Percentiles rank a stretch among this genome's conserved stretches.
Conservation (phyloP, 2,329 filamentous ascomycete genomes). For the Hymenotorrendiella dingleyae region DNA sequence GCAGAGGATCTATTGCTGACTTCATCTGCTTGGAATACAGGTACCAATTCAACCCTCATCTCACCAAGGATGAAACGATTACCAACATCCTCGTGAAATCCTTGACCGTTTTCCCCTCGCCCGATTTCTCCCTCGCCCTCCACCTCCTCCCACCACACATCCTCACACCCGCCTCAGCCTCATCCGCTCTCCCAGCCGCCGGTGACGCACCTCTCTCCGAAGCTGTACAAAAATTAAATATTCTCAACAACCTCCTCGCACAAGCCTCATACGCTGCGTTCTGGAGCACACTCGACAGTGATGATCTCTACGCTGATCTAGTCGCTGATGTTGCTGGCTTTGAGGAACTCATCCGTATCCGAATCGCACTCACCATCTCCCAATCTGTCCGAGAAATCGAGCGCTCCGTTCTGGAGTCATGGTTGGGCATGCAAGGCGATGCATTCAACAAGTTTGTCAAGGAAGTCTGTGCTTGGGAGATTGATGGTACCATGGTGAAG, state of each 20-base stretch:
- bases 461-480: slow-evolving; percentile 81
- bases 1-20: slow-evolving; percentile 8
- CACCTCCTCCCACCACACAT: slow-evolving; percentile 87
- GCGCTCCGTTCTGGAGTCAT: slow-evolving; percentile 62
- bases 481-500: slow-evolving; percentile 59
- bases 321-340: slow-evolving; percentile 92
- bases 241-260: slow-evolving; percentile 73
- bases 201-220: slow-evolving; percentile 71
- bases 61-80: slow-evolving; percentile 91
- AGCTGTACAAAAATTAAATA: slow-evolving; percentile 67
- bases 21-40: slow-evolving; percentile 41
- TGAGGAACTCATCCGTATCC: slow-evolving; percentile 85
- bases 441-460: slow-evolving; percentile 71
- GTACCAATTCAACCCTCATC: slow-evolving; percentile 99
- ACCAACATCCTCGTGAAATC: slow-evolving; percentile 99
- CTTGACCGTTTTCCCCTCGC: slow-evolving; percentile 91
- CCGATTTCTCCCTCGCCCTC: slow-evolving; percentile 90
- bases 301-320: slow-evolving; percentile 93
- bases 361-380: slow-evolving; percentile 82
- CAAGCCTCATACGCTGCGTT: slow-evolving; percentile 86
- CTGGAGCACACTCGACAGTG: slow-evolving; percentile 87
- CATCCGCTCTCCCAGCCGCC: slow-evolving; percentile 42
- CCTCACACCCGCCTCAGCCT: slow-evolving; percentile 53
- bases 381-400: slow-evolving; percentile 72
- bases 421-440: slow-evolving; percentile 66